Evolutionary conservation across 2,329 filamentous ascomycete genomes (phyloP).

Genomic region (Leptosphaerulina australis): DNA sequence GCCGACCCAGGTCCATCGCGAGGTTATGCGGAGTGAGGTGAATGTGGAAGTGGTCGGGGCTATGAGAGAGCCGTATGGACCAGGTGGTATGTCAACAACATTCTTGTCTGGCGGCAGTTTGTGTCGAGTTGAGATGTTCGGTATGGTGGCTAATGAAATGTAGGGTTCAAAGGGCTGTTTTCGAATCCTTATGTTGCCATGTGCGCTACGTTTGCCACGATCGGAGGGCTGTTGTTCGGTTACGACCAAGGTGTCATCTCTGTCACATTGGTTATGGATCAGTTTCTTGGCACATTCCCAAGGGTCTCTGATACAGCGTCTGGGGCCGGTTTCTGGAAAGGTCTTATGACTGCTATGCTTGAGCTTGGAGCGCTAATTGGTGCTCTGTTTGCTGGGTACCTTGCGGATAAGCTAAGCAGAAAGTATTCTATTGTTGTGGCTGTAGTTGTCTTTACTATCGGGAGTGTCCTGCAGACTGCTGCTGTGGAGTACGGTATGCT

Average conservation of each 20-base stretch:
- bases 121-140: background rate
- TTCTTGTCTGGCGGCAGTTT: background rate
- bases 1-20: slow-evolving; percentile 30
- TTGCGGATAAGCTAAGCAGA: slow-evolving; percentile 60
- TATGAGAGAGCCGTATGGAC: slow-evolving; percentile 41
- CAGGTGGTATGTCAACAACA: slow-evolving; percentile 30
- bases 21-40: slow-evolving; percentile 19
- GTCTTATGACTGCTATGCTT: slow-evolving; percentile 61
- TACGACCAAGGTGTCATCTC: slow-evolving; percentile 57
- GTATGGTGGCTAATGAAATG: slow-evolving; percentile 1
- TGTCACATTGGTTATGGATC: slow-evolving; percentile 59
- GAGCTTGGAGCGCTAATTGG: slow-evolving; percentile 58
- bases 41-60: slow-evolving; percentile 4
- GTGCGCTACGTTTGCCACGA: slow-evolving; percentile 58
- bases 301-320: slow-evolving; percentile 50
- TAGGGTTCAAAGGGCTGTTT: slow-evolving; percentile 56
- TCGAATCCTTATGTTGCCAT: slow-evolving; percentile 57
- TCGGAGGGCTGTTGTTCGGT: slow-evolving; percentile 59
- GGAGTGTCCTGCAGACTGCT: slow-evolving; percentile 59
- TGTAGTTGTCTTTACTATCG: slow-evolving; percentile 59
- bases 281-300: slow-evolving; percentile 56
- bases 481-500: slow-evolving; percentile 59
- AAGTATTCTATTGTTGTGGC: slow-evolving; percentile 60
- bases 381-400: slow-evolving; percentile 50
- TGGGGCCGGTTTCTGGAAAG: slow-evolving; percentile 54